A percentile compares a stretch with the other conserved stretches of the same genome.
phyloP scores from a whole-genome alignment of 306 rosid species.

The Ormosia semicastrata region DNA sequence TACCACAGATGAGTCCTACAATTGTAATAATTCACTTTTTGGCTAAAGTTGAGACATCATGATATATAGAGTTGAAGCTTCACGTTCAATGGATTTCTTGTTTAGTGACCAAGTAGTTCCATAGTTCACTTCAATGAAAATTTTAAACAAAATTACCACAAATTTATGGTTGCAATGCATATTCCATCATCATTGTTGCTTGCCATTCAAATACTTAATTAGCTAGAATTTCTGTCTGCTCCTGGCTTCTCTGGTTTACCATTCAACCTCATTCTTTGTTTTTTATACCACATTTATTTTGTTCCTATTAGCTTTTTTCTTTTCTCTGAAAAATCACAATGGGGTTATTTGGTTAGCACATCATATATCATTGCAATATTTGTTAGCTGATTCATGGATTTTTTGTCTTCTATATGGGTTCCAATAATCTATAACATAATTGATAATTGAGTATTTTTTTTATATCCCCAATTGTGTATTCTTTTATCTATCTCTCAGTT shows the following conservation, averaged over 20 bases:
- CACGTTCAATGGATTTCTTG: slow-evolving; percentile 30
- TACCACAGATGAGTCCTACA: slow-evolving; percentile 1
- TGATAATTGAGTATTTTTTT: background rate
- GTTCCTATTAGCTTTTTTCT: background rate
- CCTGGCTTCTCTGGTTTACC: background rate
- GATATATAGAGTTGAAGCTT: slow-evolving; percentile 38
- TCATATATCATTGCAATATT: background rate
- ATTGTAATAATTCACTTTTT: slow-evolving; percentile 31
- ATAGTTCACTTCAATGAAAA: slow-evolving; percentile 14
- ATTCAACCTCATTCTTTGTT: background rate
- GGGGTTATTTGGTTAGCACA: slow-evolving; percentile 4
- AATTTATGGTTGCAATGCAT: slow-evolving; percentile 24
- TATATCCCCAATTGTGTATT: background rate
- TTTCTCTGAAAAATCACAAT: background rate
- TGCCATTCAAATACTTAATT: slow-evolving; percentile 26
- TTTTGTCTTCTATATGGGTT: slow-evolving; percentile 2
- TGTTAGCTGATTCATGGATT: background rate
- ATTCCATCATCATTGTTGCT: slow-evolving; percentile 40
- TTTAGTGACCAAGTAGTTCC: slow-evolving; percentile 14
- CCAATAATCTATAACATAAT: slow-evolving; percentile 11
- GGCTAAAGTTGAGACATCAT: slow-evolving; percentile 48
- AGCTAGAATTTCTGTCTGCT: slow-evolving; percentile 26
- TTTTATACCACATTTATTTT: background rate
- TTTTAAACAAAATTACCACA: slow-evolving; percentile 15
- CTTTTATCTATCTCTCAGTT: slow-evolving; percentile 5